Conservation (phyloP, 2,329 filamentous ascomycete species). For the Teratosphaeria zuluensis region DNA sequence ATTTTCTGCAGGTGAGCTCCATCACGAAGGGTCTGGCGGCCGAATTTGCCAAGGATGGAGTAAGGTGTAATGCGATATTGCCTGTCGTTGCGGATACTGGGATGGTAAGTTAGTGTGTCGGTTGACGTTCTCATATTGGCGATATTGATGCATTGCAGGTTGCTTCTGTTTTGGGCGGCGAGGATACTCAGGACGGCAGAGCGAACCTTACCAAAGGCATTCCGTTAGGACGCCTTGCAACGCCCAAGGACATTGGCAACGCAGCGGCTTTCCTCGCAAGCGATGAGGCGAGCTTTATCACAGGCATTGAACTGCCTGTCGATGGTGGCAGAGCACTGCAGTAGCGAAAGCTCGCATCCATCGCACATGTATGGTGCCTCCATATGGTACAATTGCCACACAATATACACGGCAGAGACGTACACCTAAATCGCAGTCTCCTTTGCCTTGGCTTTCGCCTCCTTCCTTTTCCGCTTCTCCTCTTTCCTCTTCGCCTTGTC, state of each 20-base stretch:
- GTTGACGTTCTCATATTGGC: too few relatives aligned
- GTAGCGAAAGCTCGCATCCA: not conserved
- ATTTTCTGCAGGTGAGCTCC: conserved; percentile 5
- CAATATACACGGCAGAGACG: not conserved
- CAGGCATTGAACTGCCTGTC: not conserved
- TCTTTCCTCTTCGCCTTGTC: conserved; percentile 29
- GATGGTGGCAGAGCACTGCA: not conserved
- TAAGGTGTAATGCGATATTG: conserved; percentile 19
- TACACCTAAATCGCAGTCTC: not conserved
- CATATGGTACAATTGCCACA: not conserved
- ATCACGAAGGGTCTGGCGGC: conserved; percentile 20
- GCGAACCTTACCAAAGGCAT: conserved; percentile 14
- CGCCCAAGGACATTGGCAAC: conserved; percentile 16
- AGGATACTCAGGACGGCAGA: conserved; percentile 13
- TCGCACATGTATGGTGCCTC: too few relatives aligned
- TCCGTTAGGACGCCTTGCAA: conserved; percentile 18
- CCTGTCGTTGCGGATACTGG: conserved; percentile 21
- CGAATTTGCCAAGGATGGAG: conserved; percentile 15
- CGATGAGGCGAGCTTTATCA: conserved; percentile 15
- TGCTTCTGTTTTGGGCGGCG: conserved; percentile 12
- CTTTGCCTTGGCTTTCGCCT: conserved; percentile 27
- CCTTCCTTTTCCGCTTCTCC: conserved; percentile 19
- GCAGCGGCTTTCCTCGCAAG: conserved; percentile 20
- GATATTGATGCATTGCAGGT: not conserved
- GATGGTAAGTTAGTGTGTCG: conserved; percentile 7